These are phyloP conservation scores for Sclerotinia borealis DNA, from an alignment of 2,329 filamentous ascomycete species.

Conservation along the genomic window DNA sequence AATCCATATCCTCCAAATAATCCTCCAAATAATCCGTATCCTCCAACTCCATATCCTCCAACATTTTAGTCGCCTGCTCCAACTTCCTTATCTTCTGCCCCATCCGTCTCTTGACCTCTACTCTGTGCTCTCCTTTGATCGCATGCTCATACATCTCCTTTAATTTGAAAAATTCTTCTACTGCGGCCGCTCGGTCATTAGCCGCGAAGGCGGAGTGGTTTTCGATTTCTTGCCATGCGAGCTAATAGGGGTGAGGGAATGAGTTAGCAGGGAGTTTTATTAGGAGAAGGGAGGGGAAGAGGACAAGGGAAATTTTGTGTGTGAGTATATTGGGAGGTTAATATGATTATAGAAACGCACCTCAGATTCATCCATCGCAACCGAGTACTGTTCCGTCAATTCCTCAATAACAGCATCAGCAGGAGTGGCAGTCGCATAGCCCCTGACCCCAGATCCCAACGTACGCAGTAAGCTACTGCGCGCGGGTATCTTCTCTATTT, in stretches of 20 bases:
- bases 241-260: conserved; percentile 16
- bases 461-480: neutral
- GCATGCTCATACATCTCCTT: conserved; percentile 30
- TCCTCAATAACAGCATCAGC: conserved; percentile 3
- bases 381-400: conserved; percentile 29
- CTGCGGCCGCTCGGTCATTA: conserved; percentile 40
- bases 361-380: conserved; percentile 43
- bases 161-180: conserved; percentile 39
- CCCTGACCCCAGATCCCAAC: neutral
- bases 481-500: neutral
- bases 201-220: conserved; percentile 40
- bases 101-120: conserved; percentile 39
- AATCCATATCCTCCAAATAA: neutral
- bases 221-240: conserved; percentile 42
- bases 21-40: conserved; percentile 36
- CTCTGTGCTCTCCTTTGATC: conserved; percentile 33
- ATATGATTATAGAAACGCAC: too few relatives aligned
- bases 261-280: neutral
- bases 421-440: neutral
- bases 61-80: too few relatives aligned
- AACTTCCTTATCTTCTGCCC: conserved; percentile 41
- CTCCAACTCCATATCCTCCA: conserved; percentile 39
- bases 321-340: too few relatives aligned
- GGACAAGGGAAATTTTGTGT: too few relatives aligned
- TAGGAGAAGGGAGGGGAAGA: neutral